Conservation (phyloP, 2,329 filamentous ascomycete genomes). For the Trichoderma gracile region DNA sequence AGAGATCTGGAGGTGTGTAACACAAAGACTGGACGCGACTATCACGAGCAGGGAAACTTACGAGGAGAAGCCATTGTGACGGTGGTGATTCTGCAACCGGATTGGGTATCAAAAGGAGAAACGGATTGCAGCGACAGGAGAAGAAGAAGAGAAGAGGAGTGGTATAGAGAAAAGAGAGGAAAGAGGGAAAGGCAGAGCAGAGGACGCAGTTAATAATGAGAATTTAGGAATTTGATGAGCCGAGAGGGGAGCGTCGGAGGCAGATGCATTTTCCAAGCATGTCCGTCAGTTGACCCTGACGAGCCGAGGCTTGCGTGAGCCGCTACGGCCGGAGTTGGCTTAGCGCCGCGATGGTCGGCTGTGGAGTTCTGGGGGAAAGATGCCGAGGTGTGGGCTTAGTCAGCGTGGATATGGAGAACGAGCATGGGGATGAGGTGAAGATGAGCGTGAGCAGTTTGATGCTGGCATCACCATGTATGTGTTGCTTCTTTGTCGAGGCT, state of each 20-base stretch:
- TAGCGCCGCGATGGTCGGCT: neutral
- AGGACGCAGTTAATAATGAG: conserved; percentile 3
- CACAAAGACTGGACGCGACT: neutral
- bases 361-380: conserved; percentile 24
- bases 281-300: conserved; percentile 15
- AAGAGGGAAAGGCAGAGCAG: neutral
- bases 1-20: too few species aligned
- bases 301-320: conserved; percentile 26
- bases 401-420: conserved; percentile 1
- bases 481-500: neutral
- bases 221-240: conserved; percentile 17
- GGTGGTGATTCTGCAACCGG: conserved; percentile 27
- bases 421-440: neutral
- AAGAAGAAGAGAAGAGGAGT: conserved; percentile 1
- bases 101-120: conserved; percentile 27
- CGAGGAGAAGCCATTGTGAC: conserved; percentile 74
- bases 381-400: conserved; percentile 24
- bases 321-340: neutral
- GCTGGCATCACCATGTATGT: too few species aligned
- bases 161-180: neutral
- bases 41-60: conserved; percentile 43
- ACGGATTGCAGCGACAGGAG: neutral
- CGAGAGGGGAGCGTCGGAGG: conserved; percentile 24
- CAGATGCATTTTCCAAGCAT: conserved; percentile 10
- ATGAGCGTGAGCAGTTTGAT: too few species aligned